Conservation (phyloP, 129 eudicot genomes). For the Solidago caesia region DNA sequence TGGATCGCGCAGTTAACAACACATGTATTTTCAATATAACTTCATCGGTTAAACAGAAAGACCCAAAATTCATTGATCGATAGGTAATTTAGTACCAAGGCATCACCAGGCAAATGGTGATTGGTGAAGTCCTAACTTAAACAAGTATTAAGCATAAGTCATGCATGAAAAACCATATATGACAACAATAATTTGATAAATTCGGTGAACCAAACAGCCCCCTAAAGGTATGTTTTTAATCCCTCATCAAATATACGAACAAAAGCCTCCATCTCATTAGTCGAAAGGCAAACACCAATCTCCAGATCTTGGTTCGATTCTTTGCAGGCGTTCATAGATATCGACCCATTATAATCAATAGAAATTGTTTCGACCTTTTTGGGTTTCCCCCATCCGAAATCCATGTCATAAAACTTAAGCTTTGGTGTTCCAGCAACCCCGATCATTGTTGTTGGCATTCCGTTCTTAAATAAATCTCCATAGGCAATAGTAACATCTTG, state of each 20-base stretch:
- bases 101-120: no score
- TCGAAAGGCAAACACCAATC: constrained; percentile 36
- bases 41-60: no score
- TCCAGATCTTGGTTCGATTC: constrained; percentile 33
- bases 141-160: not conserved
- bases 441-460: constrained; percentile 8
- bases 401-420: constrained; percentile 13
- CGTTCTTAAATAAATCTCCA: not conserved
- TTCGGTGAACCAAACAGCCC: not conserved
- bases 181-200: not conserved
- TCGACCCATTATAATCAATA: constrained; percentile 8
- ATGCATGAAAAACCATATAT: not conserved
- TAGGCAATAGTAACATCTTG: not conserved
- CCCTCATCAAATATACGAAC: constrained; percentile 27
- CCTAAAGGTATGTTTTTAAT: constrained; percentile 17
- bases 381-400: constrained; percentile 32
- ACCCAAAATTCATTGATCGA: no score
- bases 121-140: no score
- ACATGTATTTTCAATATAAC: no score
- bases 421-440: constrained; percentile 21
- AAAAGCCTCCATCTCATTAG: constrained; percentile 32
- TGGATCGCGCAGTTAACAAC: no score
- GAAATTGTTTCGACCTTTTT: constrained; percentile 22
- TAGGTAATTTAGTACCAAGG: no score
- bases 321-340: constrained; percentile 20